Base-by-base conservation (phyloP, 345 rosid species). In the Melastoma malabathricum region DNA sequence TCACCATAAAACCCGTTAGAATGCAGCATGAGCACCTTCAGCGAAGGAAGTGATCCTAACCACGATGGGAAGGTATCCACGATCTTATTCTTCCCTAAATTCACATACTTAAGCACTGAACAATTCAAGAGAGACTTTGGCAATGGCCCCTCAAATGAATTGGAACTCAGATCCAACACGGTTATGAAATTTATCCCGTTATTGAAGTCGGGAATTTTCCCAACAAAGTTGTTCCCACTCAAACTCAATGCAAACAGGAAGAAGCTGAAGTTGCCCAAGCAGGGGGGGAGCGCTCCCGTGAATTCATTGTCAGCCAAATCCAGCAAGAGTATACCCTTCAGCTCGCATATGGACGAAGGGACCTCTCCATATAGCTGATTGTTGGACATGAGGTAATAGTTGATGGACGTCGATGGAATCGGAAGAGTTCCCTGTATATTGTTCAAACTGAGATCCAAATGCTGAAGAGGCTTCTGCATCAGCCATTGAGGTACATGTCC, bases 381-480 rank as follows among this genome's bases (percentile, higher is more conserved):
- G 17, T 47, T 47, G 1, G 65, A 47, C 25, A 44, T 34, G 0
- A 13, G 44, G 25, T 47, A n/a, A 61, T 16, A 15, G 1, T 3
- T 0, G 0, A n/a, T n/a, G n/a, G n/a, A n/a, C n/a, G n/a, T n/a
- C n/a, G 17, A 48, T 53, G 47, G 65, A 38, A 41, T 7, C 0
- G 59, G 65, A 7, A 61, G 48, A 5, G 54, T 39, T 41, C 65
- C 65, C 10, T 47, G 41, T n/a, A 61, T 49, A 2, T 48, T 9
- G 14, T 61, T 61, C 41, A 10, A 41, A 6, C 55, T 17, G 8
- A 61, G 59, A 27, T 61, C 59, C 6, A 61, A 43, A 4, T 15
- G 14, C 22, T 3, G 13, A 1, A 53, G 59, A 5, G 6, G 18
- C 1, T 20, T 16, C 16, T 48, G 27, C 13, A 29, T 39, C 18